Percentiles rank a stretch among this genome's conserved stretches.
Conservation (phyloP, 768 basidiomycete species). For the Hemileccinum rubropunctum region DNA sequence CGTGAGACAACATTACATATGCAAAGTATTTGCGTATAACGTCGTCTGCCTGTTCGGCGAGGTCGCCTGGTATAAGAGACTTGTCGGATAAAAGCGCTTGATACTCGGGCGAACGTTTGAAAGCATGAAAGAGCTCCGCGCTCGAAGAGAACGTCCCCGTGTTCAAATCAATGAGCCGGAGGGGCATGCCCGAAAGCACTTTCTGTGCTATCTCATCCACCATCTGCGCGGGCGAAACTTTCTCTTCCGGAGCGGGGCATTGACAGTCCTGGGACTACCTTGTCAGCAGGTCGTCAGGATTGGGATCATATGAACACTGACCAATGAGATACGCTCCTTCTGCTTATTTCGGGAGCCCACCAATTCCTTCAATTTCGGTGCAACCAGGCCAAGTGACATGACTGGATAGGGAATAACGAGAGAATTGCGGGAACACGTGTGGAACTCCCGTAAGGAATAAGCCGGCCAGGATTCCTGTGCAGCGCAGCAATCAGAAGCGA, state of each 20-base stretch:
- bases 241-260: conserved; percentile 5
- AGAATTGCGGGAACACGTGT: conserved; percentile 3
- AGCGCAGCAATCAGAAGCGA: neutral
- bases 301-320: neutral
- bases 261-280: neutral
- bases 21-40: conserved; percentile 22
- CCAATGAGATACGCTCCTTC: conserved; percentile 1
- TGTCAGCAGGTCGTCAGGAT: neutral
- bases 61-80: conserved; percentile 2
- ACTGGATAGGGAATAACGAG: conserved; percentile 8
- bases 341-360: neutral
- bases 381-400: conserved; percentile 7
- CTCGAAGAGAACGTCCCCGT: conserved; percentile 20
- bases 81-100: conserved; percentile 10
- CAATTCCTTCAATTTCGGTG: conserved; percentile 1
- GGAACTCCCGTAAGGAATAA: neutral
- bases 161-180: conserved; percentile 21
- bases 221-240: conserved; percentile 4
- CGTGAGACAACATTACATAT: conserved; percentile 28
- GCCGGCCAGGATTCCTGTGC: conserved; percentile 3
- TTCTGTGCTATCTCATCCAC: conserved; percentile 20
- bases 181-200: conserved; percentile 19
- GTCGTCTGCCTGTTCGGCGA: conserved; percentile 13
- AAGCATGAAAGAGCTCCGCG: conserved; percentile 14
- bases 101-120: conserved; percentile 14